phyloP scores from a whole-genome alignment of 2,329 filamentous ascomycete species.

The Mycosphaerella sp. region DNA sequence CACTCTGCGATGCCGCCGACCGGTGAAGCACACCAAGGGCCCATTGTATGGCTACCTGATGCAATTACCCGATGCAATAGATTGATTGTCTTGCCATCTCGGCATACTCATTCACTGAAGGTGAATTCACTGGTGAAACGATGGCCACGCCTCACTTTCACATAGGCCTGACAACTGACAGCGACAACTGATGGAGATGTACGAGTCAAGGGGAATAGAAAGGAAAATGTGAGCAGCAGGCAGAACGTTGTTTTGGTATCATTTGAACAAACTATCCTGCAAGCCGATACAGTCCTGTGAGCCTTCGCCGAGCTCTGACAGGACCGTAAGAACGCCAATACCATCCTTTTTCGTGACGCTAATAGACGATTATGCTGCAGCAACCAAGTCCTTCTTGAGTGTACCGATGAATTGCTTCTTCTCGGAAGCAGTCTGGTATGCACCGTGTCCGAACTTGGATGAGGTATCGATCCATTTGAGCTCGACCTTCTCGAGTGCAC shows the following conservation, averaged over 20 bases:
- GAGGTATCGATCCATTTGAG: constrained; percentile 99
- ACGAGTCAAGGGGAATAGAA: not conserved
- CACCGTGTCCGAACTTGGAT: constrained; percentile 99
- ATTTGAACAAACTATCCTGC: constrained; percentile 16
- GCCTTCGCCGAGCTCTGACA: constrained; percentile 11
- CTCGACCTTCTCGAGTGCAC: constrained; percentile 96
- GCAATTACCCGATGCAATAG: no score
- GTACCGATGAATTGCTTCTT: constrained; percentile 97
- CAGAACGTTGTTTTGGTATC: constrained; percentile 16
- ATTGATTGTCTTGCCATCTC: no score
- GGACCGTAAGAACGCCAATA: constrained; percentile 13
- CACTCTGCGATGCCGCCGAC: not conserved
- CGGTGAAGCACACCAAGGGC: not conserved
- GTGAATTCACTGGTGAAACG: no score
- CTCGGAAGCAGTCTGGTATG: constrained; percentile 97
- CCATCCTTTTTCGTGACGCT: constrained; percentile 10
- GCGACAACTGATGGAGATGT: not conserved
- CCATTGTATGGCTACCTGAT: not conserved
- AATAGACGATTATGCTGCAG: constrained; percentile 27
- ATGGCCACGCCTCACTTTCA: no score
- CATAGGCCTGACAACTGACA: no score
- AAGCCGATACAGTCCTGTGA: constrained; percentile 14
- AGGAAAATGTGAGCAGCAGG: constrained; percentile 1
- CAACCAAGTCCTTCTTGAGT: constrained; percentile 92
- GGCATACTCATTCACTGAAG: no score